Conservation (phyloP, 768 basidiomycete genomes). For the Scleroderma citrinum region DNA sequence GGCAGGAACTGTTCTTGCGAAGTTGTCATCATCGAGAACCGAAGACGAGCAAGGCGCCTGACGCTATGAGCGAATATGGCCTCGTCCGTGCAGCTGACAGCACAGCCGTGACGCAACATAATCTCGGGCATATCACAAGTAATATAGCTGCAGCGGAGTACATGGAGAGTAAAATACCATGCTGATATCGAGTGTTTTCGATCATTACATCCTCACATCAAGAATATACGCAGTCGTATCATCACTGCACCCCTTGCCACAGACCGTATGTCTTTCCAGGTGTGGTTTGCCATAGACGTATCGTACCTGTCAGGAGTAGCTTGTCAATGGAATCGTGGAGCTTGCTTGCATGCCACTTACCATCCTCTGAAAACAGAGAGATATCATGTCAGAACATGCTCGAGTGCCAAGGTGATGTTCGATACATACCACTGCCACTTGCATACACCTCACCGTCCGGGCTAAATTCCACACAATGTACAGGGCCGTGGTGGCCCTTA, state of each 20-base stretch:
- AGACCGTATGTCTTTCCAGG: conserved; percentile 90
- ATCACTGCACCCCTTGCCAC: conserved; percentile 66
- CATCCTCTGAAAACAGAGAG: conserved; percentile 52
- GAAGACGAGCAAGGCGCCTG: background rate
- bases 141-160: background rate
- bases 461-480: conserved; percentile 89
- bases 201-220: background rate
- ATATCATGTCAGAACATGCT: conserved; percentile 7
- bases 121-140: no score
- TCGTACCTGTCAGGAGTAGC: conserved; percentile 61
- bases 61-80: background rate
- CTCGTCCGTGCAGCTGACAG: no score
- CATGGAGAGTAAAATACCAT: conserved; percentile 6
- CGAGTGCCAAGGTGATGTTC: conserved; percentile 4
- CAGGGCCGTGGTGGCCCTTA: conserved; percentile 97
- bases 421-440: conserved; percentile 83
- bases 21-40: background rate
- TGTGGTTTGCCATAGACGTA: conserved; percentile 95
- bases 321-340: conserved; percentile 6
- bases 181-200: conserved; percentile 5
- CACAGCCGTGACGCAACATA: no score
- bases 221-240: conserved; percentile 10
- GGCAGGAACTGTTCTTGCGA: background rate
- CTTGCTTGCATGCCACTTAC: conserved; percentile 34
- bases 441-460: conserved; percentile 98